Conservation (phyloP, 1,284 basidiomycete genomes). For the Fomitopsis schrenkii region DNA sequence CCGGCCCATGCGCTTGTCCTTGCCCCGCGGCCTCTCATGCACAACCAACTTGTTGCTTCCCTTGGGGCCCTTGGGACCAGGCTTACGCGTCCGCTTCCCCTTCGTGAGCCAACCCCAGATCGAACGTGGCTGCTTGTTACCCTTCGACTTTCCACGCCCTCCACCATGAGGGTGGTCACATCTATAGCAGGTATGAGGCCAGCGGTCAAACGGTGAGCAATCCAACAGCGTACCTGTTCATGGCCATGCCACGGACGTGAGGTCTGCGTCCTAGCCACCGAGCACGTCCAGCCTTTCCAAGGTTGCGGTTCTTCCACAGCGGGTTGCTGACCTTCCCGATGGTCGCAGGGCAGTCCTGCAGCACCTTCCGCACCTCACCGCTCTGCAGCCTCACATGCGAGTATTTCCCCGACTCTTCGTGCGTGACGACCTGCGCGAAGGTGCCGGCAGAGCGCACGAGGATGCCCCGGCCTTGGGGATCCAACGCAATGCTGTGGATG, state of each 20-base stretch:
- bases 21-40: constrained; percentile 82
- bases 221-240: constrained; percentile 78
- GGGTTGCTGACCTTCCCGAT: constrained; percentile 93
- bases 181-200: constrained; percentile 32
- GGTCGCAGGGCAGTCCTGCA: constrained; percentile 83
- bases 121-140: constrained; percentile 89
- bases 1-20: constrained; percentile 49
- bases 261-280: constrained; percentile 90
- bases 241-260: constrained; percentile 93
- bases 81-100: constrained; percentile 90
- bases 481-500: constrained; percentile 84
- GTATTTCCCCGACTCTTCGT: constrained; percentile 68
- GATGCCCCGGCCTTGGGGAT: constrained; percentile 73
- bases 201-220: background rate
- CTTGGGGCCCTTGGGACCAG: constrained; percentile 80
- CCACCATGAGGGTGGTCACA: constrained; percentile 97
- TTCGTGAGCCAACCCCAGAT: constrained; percentile 92
- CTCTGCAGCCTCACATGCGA: constrained; percentile 86
- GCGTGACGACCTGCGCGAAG: constrained; percentile 78
- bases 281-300: constrained; percentile 91
- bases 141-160: constrained; percentile 97
- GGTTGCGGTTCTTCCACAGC: constrained; percentile 78
- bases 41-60: constrained; percentile 95
- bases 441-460: constrained; percentile 91
- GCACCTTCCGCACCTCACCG: constrained; percentile 88